These are phyloP conservation scores for Raphanus raphanistrum DNA, from an alignment of 345 rosid genomes.

Conservation along the genomic window DNA sequence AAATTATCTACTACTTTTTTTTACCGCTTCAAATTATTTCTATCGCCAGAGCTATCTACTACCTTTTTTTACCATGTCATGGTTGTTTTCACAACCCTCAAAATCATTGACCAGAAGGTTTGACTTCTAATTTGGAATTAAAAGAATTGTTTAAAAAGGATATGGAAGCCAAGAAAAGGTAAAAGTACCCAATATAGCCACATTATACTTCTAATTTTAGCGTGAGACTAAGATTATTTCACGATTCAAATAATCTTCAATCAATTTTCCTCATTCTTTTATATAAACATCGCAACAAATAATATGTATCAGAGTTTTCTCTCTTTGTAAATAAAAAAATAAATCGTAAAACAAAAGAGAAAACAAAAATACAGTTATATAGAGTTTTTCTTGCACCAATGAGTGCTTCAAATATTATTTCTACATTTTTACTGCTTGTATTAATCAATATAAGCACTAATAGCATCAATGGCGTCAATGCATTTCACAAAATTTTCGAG, in stretches of 20 bases:
- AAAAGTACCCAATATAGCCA: not conserved
- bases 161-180: not conserved
- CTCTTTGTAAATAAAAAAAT: not conserved
- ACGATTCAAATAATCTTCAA: constrained; percentile 4
- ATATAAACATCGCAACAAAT: not conserved
- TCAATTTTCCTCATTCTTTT: not conserved
- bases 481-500: constrained; percentile 47
- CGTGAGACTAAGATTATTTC: constrained; percentile 18
- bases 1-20: not conserved
- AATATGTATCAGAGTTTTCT: not conserved
- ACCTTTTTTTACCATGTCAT: not conserved
- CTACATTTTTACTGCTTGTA: too few species aligned
- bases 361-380: not conserved
- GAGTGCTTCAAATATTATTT: constrained; percentile 22
- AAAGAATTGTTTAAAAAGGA: not conserved
- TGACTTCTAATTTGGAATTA: constrained; percentile 8
- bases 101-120: not conserved
- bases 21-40: not conserved
- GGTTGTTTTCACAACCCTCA: not conserved
- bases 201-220: constrained; percentile 15
- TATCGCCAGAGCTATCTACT: not conserved
- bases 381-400: constrained; percentile 24
- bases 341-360: not conserved
- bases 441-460: constrained; percentile 23
- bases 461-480: constrained; percentile 44